phyloP scores from a whole-genome alignment of 2,329 filamentous ascomycete genomes.

The Teratosphaeria destructans region DNA sequence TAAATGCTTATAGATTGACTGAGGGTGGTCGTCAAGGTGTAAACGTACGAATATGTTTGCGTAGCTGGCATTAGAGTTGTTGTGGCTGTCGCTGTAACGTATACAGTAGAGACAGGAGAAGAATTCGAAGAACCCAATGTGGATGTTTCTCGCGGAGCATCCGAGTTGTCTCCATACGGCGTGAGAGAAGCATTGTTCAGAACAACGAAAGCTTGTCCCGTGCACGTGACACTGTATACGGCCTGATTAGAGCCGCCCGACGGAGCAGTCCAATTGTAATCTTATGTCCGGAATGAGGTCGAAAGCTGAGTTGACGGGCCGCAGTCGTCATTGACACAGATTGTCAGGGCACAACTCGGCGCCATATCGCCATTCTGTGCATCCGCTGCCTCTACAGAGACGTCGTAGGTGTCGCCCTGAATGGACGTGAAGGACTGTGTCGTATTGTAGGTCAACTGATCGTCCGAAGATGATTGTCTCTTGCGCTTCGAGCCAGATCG shows the following conservation, averaged over 20 bases:
- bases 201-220: too few relatives aligned
- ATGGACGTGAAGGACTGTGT: neutral
- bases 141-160: too few relatives aligned
- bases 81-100: too few relatives aligned
- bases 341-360: neutral
- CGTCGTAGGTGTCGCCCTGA: neutral
- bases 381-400: neutral
- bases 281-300: neutral
- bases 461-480: neutral
- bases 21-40: too few relatives aligned
- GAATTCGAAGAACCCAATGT: too few relatives aligned
- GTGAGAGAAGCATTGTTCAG: too few relatives aligned
- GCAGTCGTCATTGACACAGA: neutral
- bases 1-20: too few relatives aligned
- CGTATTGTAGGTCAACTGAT: neutral
- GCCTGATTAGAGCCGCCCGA: neutral
- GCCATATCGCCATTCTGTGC: neutral
- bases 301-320: neutral
- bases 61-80: too few relatives aligned
- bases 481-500: neutral
- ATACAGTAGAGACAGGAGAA: too few relatives aligned
- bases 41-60: too few relatives aligned
- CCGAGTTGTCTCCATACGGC: too few relatives aligned
- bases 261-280: neutral
- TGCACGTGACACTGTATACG: too few relatives aligned